These are phyloP conservation scores for Davidsoniella neocaledoniae DNA, from an alignment of 2,329 filamentous ascomycete species.

Conservation along the genomic window DNA sequence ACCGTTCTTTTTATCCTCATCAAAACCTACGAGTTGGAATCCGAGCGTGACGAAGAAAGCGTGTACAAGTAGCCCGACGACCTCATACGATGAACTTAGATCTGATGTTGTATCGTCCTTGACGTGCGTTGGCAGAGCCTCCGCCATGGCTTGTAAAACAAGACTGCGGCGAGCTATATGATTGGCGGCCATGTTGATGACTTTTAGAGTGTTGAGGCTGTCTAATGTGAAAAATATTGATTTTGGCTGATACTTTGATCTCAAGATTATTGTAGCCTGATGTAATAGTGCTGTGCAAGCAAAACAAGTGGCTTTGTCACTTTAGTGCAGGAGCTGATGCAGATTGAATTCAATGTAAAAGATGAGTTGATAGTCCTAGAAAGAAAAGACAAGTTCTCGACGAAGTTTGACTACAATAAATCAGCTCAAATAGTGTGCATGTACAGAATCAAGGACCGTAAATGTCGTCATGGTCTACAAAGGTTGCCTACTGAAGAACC, in stretches of 20 bases:
- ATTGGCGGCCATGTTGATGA: conserved; percentile 8
- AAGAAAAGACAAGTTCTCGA: no score
- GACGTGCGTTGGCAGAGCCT: conserved; percentile 39
- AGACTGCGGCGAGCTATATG: conserved; percentile 27
- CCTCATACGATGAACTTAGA: conserved; percentile 60
- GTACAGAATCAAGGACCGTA: no score
- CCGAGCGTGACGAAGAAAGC: conserved; percentile 65
- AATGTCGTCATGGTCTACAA: no score
- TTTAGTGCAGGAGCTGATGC: neutral
- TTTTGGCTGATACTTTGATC: neutral
- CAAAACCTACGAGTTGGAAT: conserved; percentile 69
- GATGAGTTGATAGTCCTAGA: no score
- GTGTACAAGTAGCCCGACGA: conserved; percentile 68
- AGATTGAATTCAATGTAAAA: no score
- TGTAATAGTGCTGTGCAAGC: neutral
- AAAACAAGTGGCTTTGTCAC: neutral
- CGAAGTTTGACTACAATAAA: no score
- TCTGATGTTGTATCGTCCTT: conserved; percentile 39
- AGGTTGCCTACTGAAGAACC: no score
- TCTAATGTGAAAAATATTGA: no score
- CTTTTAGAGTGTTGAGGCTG: no score
- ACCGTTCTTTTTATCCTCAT: conserved; percentile 65
- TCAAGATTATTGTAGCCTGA: neutral
- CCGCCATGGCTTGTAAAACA: conserved; percentile 39
- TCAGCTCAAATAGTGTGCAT: no score